Conservation (phyloP, 208 protist species). For the Trypanosoma rangeli region DNA sequence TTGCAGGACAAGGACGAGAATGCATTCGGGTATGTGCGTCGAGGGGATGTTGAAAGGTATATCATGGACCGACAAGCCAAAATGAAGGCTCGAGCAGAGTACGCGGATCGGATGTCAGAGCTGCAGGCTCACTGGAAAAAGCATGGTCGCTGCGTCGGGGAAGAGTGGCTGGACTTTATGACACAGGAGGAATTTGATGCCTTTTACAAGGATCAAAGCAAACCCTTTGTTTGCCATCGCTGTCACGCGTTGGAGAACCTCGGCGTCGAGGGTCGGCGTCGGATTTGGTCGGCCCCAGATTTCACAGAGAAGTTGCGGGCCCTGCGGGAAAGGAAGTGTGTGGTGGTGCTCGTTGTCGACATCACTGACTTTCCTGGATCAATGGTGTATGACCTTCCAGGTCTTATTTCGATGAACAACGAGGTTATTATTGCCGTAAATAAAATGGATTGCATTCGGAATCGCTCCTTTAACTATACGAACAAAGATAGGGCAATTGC, state of each 20-base stretch:
- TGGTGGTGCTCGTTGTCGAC: slow-evolving; percentile 90
- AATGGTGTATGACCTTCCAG: slow-evolving; percentile 89
- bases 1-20: slow-evolving; percentile 74
- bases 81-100: slow-evolving; percentile 59
- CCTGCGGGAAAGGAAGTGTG: slow-evolving; percentile 77
- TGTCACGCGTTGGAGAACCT: slow-evolving; percentile 89
- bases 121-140: slow-evolving; percentile 89
- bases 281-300: slow-evolving; percentile 89
- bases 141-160: slow-evolving; percentile 86
- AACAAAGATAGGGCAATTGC: slow-evolving; percentile 70
- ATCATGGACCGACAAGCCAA: slow-evolving; percentile 55
- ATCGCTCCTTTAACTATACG: slow-evolving; percentile 83
- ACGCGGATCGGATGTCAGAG: slow-evolving; percentile 88
- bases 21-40: slow-evolving; percentile 77
- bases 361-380: slow-evolving; percentile 90
- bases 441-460: slow-evolving; percentile 91
- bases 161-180: slow-evolving; percentile 94
- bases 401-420: slow-evolving; percentile 93
- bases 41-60: slow-evolving; percentile 77
- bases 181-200: slow-evolving; percentile 92
- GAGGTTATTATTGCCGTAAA: slow-evolving; percentile 89
- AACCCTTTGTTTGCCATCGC: slow-evolving; percentile 83
- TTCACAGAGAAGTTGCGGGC: slow-evolving; percentile 85
- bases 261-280: slow-evolving; percentile 71
- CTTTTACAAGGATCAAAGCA: slow-evolving; percentile 73